phyloP scores from a whole-genome alignment of 305 asterid genomes.

The Andrographis paniculata region DNA sequence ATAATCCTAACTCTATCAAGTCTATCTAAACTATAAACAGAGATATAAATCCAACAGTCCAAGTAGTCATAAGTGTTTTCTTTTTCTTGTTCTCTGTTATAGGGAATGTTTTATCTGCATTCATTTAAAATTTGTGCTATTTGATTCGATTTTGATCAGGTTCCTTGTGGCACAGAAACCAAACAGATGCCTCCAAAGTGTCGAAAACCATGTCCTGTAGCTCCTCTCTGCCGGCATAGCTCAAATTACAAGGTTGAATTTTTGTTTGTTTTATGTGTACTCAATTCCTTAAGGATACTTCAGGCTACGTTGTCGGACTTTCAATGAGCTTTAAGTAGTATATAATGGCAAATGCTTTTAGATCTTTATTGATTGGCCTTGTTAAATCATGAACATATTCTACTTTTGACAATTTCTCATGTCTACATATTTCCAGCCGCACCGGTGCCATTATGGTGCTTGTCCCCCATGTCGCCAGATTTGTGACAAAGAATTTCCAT shows the following conservation, averaged over 20 bases:
- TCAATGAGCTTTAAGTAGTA: conserved; percentile 1
- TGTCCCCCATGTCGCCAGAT: conserved; percentile 69
- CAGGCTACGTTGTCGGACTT: conserved; percentile 1
- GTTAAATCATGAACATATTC: conserved; percentile 2
- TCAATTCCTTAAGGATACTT: neutral
- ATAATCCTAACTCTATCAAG: too few species aligned
- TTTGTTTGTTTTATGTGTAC: conserved; percentile 10
- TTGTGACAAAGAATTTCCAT: conserved; percentile 67
- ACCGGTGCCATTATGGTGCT: conserved; percentile 92
- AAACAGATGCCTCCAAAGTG: conserved; percentile 89
- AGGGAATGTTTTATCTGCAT: conserved; percentile 5
- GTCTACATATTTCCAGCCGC: conserved; percentile 57
- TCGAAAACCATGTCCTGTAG: conserved; percentile 51
- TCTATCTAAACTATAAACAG: too few species aligned
- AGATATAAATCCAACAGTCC: too few species aligned
- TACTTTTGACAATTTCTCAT: conserved; percentile 10
- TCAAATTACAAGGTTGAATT: conserved; percentile 66
- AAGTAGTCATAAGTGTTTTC: too few species aligned
- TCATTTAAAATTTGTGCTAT: conserved; percentile 9
- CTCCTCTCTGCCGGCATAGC: conserved; percentile 66
- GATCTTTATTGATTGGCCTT: neutral
- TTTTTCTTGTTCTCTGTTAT: too few species aligned
- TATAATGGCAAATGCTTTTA: conserved; percentile 2
- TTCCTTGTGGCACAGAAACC: conserved; percentile 92
- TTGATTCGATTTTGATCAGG: conserved; percentile 39